Percentiles rank a stretch among this genome's conserved stretches.
These are phyloP conservation scores for Corinectria fuckeliana DNA, from an alignment of 2,329 filamentous ascomycete species.

Conservation along the genomic window DNA sequence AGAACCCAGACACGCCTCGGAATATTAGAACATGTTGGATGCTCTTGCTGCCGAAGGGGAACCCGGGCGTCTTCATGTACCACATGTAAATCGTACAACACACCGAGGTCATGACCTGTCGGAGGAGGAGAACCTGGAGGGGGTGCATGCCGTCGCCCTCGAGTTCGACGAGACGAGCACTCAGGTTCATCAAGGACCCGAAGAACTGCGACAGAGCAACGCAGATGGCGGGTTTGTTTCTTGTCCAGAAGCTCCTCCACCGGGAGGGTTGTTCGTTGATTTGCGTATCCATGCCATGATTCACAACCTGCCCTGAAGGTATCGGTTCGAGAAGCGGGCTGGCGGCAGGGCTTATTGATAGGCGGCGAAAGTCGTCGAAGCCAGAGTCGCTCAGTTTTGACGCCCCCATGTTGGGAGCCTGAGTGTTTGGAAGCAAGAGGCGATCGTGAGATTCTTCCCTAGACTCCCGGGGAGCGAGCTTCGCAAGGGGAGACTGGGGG, in stretches of 20 bases:
- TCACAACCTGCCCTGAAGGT: conserved; percentile 23
- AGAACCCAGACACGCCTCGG: conserved; percentile 74
- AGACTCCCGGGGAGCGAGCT: conserved; percentile 17
- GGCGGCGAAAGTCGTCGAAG: conserved; percentile 31
- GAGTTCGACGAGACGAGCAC: conserved; percentile 76
- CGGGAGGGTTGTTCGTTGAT: conserved; percentile 31
- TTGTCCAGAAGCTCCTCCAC: conserved; percentile 57
- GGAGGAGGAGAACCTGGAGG: conserved; percentile 81
- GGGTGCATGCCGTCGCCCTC: conserved; percentile 78
- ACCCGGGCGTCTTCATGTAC: conserved; percentile 69
- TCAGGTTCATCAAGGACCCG: conserved; percentile 84
- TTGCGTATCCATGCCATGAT: conserved; percentile 2
- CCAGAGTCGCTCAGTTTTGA: conserved; percentile 25
- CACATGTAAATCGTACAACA: conserved; percentile 77
- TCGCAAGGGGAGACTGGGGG: conserved; percentile 19
- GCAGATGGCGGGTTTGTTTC: conserved; percentile 75
- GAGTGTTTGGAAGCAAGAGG: conserved; percentile 20
- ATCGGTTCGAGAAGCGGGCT: conserved; percentile 31
- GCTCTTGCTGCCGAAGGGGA: conserved; percentile 71
- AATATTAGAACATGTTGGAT: conserved; percentile 72
- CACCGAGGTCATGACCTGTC: conserved; percentile 76
- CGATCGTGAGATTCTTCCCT: conserved; percentile 21
- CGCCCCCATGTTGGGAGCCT: conserved; percentile 17
- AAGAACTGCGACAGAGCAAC: conserved; percentile 82
- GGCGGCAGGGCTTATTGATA: conserved; percentile 33